phyloP scores from a whole-genome alignment of 305 asterid genomes.

The Ilex paraguariensis region DNA sequence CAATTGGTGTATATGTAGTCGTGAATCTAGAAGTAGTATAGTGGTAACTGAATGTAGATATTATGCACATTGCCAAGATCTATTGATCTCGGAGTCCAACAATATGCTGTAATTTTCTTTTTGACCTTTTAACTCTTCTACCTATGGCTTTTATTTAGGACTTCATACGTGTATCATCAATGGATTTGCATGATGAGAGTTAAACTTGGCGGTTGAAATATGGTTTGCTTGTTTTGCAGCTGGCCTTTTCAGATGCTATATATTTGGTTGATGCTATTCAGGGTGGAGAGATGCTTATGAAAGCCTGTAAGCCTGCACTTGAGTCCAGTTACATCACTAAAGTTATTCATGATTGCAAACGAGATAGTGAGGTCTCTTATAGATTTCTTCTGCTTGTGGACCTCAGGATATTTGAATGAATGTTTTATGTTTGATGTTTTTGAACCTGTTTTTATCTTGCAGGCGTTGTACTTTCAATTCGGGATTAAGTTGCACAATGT shows the following conservation, averaged over 20 bases:
- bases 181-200: not conserved
- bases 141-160: not conserved
- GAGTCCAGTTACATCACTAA: conserved; percentile 89
- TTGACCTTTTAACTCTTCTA: not conserved
- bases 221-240: conserved; percentile 37
- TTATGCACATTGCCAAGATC: no score
- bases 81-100: no score
- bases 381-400: conserved; percentile 22
- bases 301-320: conserved; percentile 99
- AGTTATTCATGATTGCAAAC: conserved; percentile 98
- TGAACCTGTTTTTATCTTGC: conserved; percentile 28
- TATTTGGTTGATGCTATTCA: conserved; percentile 94
- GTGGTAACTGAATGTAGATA: no score
- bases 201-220: not conserved
- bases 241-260: conserved; percentile 87
- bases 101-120: not conserved
- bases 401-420: conserved; percentile 15
- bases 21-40: no score
- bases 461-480: conserved; percentile 92
- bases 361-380: conserved; percentile 97
- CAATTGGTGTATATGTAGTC: no score
- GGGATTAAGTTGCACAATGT: conserved; percentile 89
- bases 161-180: not conserved
- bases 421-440: conserved; percentile 20
- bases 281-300: conserved; percentile 77